Conservation (phyloP, 139 green algal genomes). For the Coccomyxa sp. region DNA sequence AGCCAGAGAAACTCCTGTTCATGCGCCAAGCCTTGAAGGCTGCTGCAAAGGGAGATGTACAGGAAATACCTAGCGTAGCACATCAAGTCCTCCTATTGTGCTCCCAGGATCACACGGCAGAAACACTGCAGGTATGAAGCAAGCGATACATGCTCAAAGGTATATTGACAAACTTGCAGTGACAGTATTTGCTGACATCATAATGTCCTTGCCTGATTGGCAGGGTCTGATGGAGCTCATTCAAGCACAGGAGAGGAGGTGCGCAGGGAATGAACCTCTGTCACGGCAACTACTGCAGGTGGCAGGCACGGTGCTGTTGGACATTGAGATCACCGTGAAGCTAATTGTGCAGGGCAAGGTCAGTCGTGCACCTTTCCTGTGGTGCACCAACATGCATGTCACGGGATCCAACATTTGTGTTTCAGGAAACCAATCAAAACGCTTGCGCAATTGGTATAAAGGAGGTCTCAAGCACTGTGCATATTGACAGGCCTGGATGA, state of each 20-base stretch:
- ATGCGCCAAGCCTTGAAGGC: neutral
- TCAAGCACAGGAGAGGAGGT: neutral
- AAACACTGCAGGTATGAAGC: neutral
- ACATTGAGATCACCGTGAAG: neutral
- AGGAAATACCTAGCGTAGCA: neutral
- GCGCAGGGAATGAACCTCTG: neutral
- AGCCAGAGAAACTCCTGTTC: neutral
- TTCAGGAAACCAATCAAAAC: too few relatives aligned
- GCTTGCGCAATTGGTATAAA: too few relatives aligned
- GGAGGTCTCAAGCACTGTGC: neutral
- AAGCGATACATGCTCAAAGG: too few relatives aligned
- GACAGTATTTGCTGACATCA: too few relatives aligned
- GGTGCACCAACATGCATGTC: neutral
- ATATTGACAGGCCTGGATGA: neutral
- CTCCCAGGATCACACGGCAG: neutral
- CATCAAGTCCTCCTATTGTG: neutral
- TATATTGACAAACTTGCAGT: too few relatives aligned
- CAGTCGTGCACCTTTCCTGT: neutral
- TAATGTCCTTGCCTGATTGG: too few relatives aligned
- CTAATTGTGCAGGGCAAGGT: neutral
- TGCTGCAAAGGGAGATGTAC: neutral
- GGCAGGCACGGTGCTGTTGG: neutral
- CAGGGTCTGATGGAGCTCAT: too few relatives aligned
- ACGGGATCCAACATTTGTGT: too few relatives aligned
- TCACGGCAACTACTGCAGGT: neutral